phyloP scores from a whole-genome alignment of 73 alveolate species.

The Tetrahymena thermophila region DNA sequence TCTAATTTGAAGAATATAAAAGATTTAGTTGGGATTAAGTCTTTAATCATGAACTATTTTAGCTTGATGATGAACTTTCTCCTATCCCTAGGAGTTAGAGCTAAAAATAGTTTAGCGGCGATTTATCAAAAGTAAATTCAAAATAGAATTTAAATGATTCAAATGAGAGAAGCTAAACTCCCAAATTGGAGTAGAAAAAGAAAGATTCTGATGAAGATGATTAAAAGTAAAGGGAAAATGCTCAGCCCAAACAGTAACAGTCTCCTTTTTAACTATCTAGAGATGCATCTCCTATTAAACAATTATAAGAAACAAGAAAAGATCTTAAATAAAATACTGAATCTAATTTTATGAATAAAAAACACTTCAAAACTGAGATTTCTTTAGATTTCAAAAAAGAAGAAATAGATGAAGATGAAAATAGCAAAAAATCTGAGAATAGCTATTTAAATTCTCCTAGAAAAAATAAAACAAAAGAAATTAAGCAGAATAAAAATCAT shows the following conservation, averaged over 20 bases:
- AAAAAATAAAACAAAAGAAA: not conserved
- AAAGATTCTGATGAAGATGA: not conserved
- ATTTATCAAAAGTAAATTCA: not conserved
- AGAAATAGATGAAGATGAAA: not conserved
- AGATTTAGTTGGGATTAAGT: not conserved
- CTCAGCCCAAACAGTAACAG: not conserved
- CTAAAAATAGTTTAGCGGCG: not conserved
- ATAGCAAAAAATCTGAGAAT: not conserved
- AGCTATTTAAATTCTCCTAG: not conserved
- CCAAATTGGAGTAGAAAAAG: not conserved
- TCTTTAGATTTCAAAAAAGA: not conserved
- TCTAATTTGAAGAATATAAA: not conserved
- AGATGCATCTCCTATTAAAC: not conserved
- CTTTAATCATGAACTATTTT: not conserved
- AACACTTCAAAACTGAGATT: not conserved
- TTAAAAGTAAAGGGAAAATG: not conserved
- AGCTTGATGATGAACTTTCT: not conserved
- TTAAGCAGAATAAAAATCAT: not conserved
- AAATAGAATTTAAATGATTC: not conserved
- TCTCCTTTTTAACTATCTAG: not conserved
- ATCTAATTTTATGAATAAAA: not conserved
- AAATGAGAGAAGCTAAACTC: not conserved
- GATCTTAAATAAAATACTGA: not conserved
- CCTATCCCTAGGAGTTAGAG: not conserved
- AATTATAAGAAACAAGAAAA: not conserved